phyloP scores from a whole-genome alignment of 306 rosid genomes.

The Elaeagnus macrophylla region DNA sequence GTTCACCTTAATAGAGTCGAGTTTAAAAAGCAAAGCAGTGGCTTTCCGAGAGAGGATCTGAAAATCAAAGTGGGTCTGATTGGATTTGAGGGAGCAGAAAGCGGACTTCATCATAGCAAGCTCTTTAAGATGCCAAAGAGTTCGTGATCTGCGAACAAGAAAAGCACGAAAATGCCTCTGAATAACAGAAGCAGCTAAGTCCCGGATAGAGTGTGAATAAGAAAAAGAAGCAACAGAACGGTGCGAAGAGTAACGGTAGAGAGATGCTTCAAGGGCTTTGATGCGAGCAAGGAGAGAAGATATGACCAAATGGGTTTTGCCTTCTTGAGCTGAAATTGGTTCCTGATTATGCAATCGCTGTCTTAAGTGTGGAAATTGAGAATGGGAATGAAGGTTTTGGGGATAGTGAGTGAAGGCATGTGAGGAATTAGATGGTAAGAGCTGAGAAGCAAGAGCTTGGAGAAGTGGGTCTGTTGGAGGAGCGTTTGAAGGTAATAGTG shows the following conservation, averaged over 20 bases:
- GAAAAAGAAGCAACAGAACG: constrained; percentile 9
- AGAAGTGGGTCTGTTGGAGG: constrained; percentile 37
- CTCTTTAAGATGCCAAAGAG: constrained; percentile 69
- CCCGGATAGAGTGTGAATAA: constrained; percentile 40
- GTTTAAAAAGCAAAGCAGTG: constrained; percentile 57
- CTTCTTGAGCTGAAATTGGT: constrained; percentile 1
- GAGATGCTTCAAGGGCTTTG: constrained; percentile 79
- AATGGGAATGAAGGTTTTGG: constrained; percentile 14
- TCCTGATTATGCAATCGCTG: constrained; percentile 5
- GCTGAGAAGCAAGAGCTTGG: constrained; percentile 43
- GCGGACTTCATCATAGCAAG: constrained; percentile 64
- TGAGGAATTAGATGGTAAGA: constrained; percentile 26
- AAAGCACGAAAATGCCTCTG: constrained; percentile 81
- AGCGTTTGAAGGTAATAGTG: constrained; percentile 5
- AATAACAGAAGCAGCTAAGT: constrained; percentile 58
- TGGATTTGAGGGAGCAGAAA: constrained; percentile 44
- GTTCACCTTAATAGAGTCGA: constrained; percentile 67
- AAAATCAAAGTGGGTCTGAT: constrained; percentile 33
- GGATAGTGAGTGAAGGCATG: constrained; percentile 15
- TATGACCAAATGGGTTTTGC: constrained; percentile 21
- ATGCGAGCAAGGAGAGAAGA: constrained; percentile 59
- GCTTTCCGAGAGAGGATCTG: constrained; percentile 41
- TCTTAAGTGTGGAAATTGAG: constrained; percentile 18
- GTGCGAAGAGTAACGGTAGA: constrained; percentile 26
- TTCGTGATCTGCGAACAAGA: constrained; percentile 77